Evolutionary conservation across 2,329 filamentous ascomycete species (phyloP).

Genomic region (Fusarium lyarnte): DNA sequence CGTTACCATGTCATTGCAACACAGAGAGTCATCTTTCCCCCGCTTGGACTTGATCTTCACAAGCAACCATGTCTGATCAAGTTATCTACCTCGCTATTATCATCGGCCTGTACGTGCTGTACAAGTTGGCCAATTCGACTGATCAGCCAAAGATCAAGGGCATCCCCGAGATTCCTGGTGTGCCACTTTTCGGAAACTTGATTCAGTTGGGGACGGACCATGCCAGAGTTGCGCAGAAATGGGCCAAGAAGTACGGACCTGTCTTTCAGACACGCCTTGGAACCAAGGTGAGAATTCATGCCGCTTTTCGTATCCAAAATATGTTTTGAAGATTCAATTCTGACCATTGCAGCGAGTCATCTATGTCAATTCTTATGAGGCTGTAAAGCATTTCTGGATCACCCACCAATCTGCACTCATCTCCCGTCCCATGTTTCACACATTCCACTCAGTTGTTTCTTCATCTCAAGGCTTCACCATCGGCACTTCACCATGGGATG

Average conservation of each 20-base stretch:
- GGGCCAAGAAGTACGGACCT: constrained; percentile 69
- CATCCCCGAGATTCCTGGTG: constrained; percentile 68
- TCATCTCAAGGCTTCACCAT: constrained; percentile 83
- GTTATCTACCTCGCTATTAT: constrained; percentile 11
- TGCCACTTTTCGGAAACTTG: constrained; percentile 71
- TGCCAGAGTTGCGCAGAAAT: constrained; percentile 62
- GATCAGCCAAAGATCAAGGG: constrained; percentile 69
- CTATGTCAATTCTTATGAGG: constrained; percentile 81
- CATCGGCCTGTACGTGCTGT: constrained; percentile 9
- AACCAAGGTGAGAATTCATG: constrained; percentile 63
- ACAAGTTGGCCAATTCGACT: constrained; percentile 55
- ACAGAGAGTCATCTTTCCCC: neutral
- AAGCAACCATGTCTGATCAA: constrained; percentile 23
- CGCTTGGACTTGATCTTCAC: neutral
- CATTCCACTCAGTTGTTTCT: constrained; percentile 82
- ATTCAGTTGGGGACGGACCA: constrained; percentile 68
- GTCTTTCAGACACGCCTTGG: constrained; percentile 76
- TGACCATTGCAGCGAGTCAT: constrained; percentile 65
- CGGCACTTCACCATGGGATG: constrained; percentile 85
- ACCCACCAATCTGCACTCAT: constrained; percentile 81
- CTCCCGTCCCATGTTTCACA: constrained; percentile 80
- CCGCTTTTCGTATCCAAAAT: fast-evolving
- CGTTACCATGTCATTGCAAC: neutral
- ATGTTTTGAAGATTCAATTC: fast-evolving
- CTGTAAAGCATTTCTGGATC: constrained; percentile 79